These are phyloP conservation scores for Pichia occidentalis DNA, from an alignment of 805 yeast genomes.

Conservation along the genomic window DNA sequence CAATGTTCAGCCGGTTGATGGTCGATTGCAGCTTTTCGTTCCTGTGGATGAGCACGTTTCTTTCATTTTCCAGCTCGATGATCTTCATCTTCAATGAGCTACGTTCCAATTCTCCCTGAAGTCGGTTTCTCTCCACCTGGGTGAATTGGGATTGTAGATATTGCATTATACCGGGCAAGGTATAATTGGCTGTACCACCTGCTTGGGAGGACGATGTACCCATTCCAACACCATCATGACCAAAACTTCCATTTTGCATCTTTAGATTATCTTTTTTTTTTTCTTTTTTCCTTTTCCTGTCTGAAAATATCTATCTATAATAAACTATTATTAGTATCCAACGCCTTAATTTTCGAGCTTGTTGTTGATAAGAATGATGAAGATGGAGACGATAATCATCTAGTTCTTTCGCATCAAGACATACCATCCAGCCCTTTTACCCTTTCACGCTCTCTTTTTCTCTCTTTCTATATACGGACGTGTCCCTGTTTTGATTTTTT, in stretches of 20 bases:
- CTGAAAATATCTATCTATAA: no score
- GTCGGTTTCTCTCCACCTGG: slow-evolving; percentile 36
- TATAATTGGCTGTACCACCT: slow-evolving; percentile 23
- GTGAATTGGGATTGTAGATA: slow-evolving; percentile 55
- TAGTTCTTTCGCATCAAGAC: no score
- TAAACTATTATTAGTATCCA: no score
- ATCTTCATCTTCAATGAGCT: slow-evolving; percentile 44
- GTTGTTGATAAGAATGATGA: no score
- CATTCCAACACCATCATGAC: not conserved
- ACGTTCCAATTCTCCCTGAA: slow-evolving; percentile 47
- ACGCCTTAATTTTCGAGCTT: no score
- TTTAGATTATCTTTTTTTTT: not conserved
- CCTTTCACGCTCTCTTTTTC: no score
- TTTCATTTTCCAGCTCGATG: slow-evolving; percentile 46
- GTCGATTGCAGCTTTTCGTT: slow-evolving; percentile 37
- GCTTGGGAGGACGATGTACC: slow-evolving; percentile 7
- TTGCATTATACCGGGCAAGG: slow-evolving; percentile 55
- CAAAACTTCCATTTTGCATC: not conserved
- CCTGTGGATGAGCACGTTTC: slow-evolving; percentile 37
- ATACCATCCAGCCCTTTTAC: no score
- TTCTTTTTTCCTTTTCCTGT: no score
- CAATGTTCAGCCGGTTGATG: slow-evolving; percentile 33
- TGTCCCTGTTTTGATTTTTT: no score
- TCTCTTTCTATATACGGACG: no score
- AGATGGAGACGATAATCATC: no score